Evolutionary conservation across 1,284 basidiomycete genomes (phyloP), one percentile per base, ranked within the genome.

Genomic region (Rhodotorula mucilaginosa): DNA sequence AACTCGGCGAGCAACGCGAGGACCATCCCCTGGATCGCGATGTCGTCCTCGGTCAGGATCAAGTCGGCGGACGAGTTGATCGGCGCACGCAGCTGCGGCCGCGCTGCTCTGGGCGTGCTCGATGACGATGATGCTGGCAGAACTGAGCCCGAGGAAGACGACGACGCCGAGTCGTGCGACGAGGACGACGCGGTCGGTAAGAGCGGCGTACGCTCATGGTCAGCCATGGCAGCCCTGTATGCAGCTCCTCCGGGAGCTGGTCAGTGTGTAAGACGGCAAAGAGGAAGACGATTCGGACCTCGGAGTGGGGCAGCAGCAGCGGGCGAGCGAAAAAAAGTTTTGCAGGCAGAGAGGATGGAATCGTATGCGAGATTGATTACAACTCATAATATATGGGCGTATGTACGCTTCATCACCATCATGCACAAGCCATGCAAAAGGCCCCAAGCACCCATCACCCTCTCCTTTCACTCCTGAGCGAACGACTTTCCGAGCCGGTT

Each of bases 21-120:
- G 18, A 75, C 75, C 69, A 73, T 73, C 15, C 73, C 75, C 52
- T 76, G 71, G 62, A 76, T 72, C 34, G 73, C 69, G 46, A 76
- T 74, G 64, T 76, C 75, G 52, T 75, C 75, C 51, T 76, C 75
- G n/a, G 64, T 70, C 47, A 69, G 63, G 39, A 69, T 69, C 18
- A 72, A 48, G 5, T 65, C 71, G 13, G 71, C 71, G 4, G 16
- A 5, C 15, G 58, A 58, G 61, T 69, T 69, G 46, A 56, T 26
- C 54, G 54, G 54, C 26, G 54, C 29, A 21, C 18, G 29, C 54
- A 56, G 12, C 26, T 56, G 54, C 54, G 54, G 54, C 18, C 49
- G 54, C 23, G 58, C 39, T 8, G 61, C 29, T 13, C 23, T 15
- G 1, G 48, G 46, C 8, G 47, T 18, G 34, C 31, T 19, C 8